phyloP scores from a whole-genome alignment of 2,329 filamentous ascomycete species.

The Ophiostoma perfectum region DNA sequence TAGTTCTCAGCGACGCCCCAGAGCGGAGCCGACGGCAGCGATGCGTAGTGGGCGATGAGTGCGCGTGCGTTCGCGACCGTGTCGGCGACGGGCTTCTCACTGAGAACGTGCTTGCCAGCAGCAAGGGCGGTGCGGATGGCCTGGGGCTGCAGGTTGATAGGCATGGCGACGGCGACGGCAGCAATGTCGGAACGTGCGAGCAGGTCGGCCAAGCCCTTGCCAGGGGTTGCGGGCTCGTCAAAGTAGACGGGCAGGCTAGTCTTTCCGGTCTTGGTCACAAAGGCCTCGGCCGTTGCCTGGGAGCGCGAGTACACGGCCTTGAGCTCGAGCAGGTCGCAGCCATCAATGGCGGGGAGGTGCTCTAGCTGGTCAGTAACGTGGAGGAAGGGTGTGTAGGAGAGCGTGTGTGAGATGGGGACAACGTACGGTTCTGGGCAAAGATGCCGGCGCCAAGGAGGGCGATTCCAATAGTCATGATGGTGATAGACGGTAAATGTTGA shows the following conservation, averaged over 20 bases:
- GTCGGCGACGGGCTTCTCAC: constrained; percentile 63
- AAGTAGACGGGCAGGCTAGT: constrained; percentile 49
- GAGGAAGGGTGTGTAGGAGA: background rate
- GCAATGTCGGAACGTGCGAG: constrained; percentile 50
- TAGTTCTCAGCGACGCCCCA: constrained; percentile 69
- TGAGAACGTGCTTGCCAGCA: constrained; percentile 65
- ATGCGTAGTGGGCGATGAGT: constrained; percentile 33
- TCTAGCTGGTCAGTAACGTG: constrained; percentile 24
- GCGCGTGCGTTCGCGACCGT: constrained; percentile 37
- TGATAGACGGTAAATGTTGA: background rate
- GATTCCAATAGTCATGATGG: constrained; percentile 29
- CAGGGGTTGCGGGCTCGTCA: constrained; percentile 43
- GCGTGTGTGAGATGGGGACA: background rate
- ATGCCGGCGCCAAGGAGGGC: constrained; percentile 36
- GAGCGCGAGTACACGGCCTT: constrained; percentile 64
- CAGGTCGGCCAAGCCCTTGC: constrained; percentile 46
- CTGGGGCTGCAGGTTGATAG: constrained; percentile 55
- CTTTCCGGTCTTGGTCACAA: constrained; percentile 32
- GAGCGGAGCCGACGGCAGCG: constrained; percentile 33
- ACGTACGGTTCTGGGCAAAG: constrained; percentile 32
- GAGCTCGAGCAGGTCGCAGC: constrained; percentile 46
- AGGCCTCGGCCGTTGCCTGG: constrained; percentile 49
- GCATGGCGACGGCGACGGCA: constrained; percentile 55
- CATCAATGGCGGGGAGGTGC: constrained; percentile 52
- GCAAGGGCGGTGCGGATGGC: constrained; percentile 53